Conservation (phyloP, 208 protist species). For the Balamuthia mandrillaris region DNA sequence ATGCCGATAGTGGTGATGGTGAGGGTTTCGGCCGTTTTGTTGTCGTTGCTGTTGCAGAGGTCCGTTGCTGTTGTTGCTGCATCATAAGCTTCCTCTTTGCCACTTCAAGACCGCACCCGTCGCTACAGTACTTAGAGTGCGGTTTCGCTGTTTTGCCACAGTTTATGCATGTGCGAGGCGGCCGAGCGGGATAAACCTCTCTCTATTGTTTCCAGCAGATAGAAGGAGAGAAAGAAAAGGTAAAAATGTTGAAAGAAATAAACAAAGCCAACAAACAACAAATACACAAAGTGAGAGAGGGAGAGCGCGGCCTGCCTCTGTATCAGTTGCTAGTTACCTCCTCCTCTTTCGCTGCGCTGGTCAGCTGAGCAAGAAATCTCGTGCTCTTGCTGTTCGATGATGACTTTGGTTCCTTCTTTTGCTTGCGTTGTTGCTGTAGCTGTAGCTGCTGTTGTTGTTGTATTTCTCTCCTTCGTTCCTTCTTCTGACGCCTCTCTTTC, state of each 20-base stretch:
- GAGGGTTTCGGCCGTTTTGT: no score
- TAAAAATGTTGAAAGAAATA: background rate
- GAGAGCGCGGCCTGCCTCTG: background rate
- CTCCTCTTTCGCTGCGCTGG: background rate
- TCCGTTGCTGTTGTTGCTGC: background rate
- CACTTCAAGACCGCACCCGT: constrained; percentile 31
- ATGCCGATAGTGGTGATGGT: no score
- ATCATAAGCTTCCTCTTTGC: background rate
- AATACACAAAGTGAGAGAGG: no score
- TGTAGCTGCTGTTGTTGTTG: background rate
- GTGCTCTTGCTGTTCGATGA: background rate
- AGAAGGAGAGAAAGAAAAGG: background rate
- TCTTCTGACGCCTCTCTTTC: background rate
- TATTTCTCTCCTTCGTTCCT: background rate
- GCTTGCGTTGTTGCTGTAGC: background rate
- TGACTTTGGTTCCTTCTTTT: background rate
- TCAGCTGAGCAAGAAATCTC: background rate
- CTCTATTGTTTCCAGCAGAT: background rate
- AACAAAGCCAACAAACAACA: no score
- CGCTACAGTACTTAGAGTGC: constrained; percentile 43
- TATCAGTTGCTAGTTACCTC: background rate
- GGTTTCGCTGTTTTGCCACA: background rate
- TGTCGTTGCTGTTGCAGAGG: no score
- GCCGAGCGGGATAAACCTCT: background rate
- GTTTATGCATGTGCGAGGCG: background rate